A percentile compares a stretch with the other conserved stretches of the same genome.
These are phyloP conservation scores for Tetracladium marchalianum DNA, from an alignment of 495 filamentous ascomycete genomes.

Conservation along the genomic window DNA sequence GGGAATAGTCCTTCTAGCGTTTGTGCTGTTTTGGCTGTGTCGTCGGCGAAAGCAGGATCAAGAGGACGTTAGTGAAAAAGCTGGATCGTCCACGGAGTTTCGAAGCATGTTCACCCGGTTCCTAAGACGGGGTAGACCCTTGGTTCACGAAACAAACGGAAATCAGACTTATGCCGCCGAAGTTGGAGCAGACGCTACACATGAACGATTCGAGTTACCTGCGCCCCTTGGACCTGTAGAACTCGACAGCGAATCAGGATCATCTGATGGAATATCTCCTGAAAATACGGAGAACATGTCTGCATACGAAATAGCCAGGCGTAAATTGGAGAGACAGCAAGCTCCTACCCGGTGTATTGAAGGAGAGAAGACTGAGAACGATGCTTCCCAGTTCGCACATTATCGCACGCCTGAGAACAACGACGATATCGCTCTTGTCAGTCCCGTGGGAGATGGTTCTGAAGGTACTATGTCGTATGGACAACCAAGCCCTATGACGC, in stretches of 20 bases:
- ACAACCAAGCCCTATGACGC: slow-evolving; percentile 12
- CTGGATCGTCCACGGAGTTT: background rate
- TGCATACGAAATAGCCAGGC: slow-evolving; percentile 33
- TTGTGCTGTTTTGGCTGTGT: background rate
- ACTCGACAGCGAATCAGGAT: slow-evolving; percentile 30
- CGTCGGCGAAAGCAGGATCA: background rate
- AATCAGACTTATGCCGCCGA: slow-evolving; percentile 25
- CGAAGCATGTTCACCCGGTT: slow-evolving; percentile 6
- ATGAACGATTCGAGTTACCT: slow-evolving; percentile 40
- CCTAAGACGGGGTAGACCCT: background rate
- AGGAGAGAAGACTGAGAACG: slow-evolving; percentile 27
- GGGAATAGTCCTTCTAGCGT: background rate
- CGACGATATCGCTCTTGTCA: slow-evolving; percentile 4
- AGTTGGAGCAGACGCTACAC: slow-evolving; percentile 34
- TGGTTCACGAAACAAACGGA: slow-evolving; percentile 8
- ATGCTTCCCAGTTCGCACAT: slow-evolving; percentile 25
- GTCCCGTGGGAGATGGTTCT: slow-evolving; percentile 6
- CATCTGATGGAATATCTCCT: slow-evolving; percentile 27
- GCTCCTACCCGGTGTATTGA: background rate
- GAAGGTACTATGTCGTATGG: slow-evolving; percentile 1
- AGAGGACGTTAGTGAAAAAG: slow-evolving; percentile 5
- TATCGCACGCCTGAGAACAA: slow-evolving; percentile 25
- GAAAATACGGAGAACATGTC: slow-evolving; percentile 23
- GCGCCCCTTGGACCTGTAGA: slow-evolving; percentile 36
- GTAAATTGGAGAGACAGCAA: slow-evolving; percentile 34